Evolutionary conservation across 257 asterid genomes (phyloP).

Genomic region (Mitragyna speciosa): DNA sequence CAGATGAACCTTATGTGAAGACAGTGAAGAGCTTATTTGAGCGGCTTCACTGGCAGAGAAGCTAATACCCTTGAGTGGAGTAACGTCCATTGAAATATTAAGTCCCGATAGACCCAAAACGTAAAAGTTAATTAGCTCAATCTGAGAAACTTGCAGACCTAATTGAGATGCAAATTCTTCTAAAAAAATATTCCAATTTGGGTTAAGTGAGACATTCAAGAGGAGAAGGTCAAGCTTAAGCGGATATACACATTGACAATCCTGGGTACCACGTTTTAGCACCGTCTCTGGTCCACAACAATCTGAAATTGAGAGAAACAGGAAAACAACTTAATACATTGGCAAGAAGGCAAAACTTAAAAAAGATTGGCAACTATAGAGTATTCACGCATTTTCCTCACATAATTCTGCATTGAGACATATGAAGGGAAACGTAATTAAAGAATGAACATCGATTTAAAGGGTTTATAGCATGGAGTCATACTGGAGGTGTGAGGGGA

Average conservation of each 20-base stretch:
- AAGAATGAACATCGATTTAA: not conserved
- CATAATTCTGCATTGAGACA: not conserved
- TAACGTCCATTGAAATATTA: conserved; percentile 91
- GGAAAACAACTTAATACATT: conserved; percentile 8
- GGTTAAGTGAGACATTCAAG: conserved; percentile 74
- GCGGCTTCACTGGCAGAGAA: conserved; percentile 70
- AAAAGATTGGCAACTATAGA: not conserved
- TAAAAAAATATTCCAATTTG: conserved; percentile 73
- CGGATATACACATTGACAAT: conserved; percentile 86
- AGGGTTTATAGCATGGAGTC: conserved; percentile 6
- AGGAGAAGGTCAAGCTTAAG: conserved; percentile 85
- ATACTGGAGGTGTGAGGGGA: conserved; percentile 77
- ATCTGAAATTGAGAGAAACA: conserved; percentile 46
- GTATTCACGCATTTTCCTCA: not conserved
- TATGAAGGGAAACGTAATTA: not conserved
- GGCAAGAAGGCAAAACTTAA: not conserved
- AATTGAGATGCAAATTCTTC: conserved; percentile 76
- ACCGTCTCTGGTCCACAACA: conserved; percentile 88
- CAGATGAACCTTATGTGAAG: conserved; percentile 57
- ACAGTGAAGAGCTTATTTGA: conserved; percentile 61
- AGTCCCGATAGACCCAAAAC: conserved; percentile 69
- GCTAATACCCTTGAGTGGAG: conserved; percentile 68
- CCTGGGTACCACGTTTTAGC: conserved; percentile 68
- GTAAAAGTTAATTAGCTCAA: conserved; percentile 89
- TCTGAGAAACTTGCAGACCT: conserved; percentile 67